Evolutionary conservation across 1,284 basidiomycete genomes (phyloP).

Genomic region (Pseudozyma pruni): DNA sequence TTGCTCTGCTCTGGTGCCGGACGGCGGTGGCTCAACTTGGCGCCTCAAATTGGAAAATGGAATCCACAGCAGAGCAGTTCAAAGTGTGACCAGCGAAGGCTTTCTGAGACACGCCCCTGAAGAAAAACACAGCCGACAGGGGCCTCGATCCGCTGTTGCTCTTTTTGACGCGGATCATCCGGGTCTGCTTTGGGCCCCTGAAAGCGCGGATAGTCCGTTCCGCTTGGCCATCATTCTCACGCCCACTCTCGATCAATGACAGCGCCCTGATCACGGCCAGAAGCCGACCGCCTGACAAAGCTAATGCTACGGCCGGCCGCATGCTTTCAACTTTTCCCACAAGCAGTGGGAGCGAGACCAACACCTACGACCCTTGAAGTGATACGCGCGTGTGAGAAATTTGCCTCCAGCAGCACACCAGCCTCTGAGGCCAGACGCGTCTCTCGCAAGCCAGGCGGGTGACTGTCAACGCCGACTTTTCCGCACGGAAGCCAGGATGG

Average conservation of each 20-base stretch:
- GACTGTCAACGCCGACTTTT: slow-evolving; percentile 4
- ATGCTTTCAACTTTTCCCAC: neutral
- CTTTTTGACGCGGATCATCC: neutral
- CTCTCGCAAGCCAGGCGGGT: slow-evolving; percentile 18
- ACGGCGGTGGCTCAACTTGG: neutral
- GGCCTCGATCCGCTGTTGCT: slow-evolving; percentile 1
- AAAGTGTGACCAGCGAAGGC: neutral
- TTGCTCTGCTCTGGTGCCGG: neutral
- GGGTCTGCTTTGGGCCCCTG: slow-evolving; percentile 2
- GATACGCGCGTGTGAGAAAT: slow-evolving; percentile 1
- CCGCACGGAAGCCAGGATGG: slow-evolving; percentile 20
- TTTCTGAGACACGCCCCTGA: neutral
- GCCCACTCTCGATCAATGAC: too few relatives aligned
- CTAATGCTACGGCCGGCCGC: neutral
- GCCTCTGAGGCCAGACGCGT: slow-evolving; percentile 5
- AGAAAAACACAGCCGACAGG: slow-evolving; percentile 8
- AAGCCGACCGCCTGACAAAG: too few relatives aligned
- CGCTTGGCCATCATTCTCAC: too few relatives aligned
- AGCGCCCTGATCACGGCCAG: too few relatives aligned
- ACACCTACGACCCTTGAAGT: neutral
- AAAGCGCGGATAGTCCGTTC: neutral
- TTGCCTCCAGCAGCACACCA: slow-evolving; percentile 5
- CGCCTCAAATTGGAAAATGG: too few relatives aligned
- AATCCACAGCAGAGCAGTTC: too few relatives aligned
- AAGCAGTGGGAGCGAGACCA: slow-evolving; percentile 2